Conservation (phyloP, 805 yeast species). For the Yarrowia sp. region DNA sequence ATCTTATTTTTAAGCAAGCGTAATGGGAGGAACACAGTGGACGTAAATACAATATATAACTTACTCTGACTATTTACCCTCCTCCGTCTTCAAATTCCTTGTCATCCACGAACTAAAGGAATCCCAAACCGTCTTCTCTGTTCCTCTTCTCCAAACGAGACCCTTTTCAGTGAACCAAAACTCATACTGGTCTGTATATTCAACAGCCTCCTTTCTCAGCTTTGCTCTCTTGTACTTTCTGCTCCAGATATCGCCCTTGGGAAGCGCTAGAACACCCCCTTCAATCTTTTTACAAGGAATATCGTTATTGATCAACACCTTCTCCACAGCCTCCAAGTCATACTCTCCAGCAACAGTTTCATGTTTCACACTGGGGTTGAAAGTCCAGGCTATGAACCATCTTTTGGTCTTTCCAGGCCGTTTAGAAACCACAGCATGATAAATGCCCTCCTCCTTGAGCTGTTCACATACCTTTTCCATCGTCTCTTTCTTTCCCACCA, state of each 20-base stretch:
- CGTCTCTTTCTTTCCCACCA: constrained; percentile 16
- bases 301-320: background rate
- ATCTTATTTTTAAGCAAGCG: too few relatives aligned
- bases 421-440: background rate
- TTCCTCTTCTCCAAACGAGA: background rate
- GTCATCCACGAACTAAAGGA: constrained; percentile 10
- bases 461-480: background rate
- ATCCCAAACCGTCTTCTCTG: background rate
- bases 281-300: background rate
- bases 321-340: background rate
- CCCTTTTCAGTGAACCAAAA: background rate
- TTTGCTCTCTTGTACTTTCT: constrained; percentile 11
- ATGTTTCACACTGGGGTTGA: background rate
- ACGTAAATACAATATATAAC: too few relatives aligned
- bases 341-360: background rate
- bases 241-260: constrained; percentile 4
- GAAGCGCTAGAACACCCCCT: background rate
- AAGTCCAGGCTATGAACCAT: constrained; percentile 21
- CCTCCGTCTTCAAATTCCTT: background rate
- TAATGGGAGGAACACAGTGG: too few relatives aligned
- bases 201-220: background rate
- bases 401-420: constrained; percentile 10
- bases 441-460: background rate
- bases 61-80: background rate
- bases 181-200: background rate